Evolutionary conservation across 2,329 filamentous ascomycete species (phyloP), one percentile per base, ranked within the genome.

Genomic region (Sarocladium strictum): DNA sequence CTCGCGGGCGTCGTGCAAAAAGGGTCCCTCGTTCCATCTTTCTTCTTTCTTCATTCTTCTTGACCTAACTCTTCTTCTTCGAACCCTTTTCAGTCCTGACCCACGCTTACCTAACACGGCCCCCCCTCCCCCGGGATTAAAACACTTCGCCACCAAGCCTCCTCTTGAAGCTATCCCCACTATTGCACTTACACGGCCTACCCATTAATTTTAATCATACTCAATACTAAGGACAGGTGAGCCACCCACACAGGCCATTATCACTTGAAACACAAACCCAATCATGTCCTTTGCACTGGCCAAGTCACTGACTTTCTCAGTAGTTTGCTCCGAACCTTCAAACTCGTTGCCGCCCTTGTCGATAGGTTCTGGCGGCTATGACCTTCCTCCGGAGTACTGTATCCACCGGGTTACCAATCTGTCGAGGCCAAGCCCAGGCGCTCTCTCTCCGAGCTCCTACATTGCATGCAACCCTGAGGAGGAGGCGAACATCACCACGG

Each of bases 121-220:
- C 15, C 29, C 27, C 6, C 15, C 52, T n/a, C 26, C 21, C 9
- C 37, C 29, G 24, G 10, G 12, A 21, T 47, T 26, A 5, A 19
- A 7, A 21, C 19, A 43, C 19, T 23, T 43, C 23, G 10, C 37
- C 49, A 52, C 19, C 29, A 10, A 19, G 10, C 15, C 10, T 17
- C 21, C 26, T n/a, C 27, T 23, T 52, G 49, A 35, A 52, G 29
- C 33, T 26, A 37, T 53, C 50, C 17, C 43, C 43, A 47, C 43
- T 23, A 14, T 53, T 53, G 24, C n/a, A 53, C 50, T 37, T 40
- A 24, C 50, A 37, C 49, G 49, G 38, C 43, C 14, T 27, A 5
- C 24, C 17, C 35, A n/a, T 38, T 19, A n/a, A 5, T 38, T 19
- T n/a, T 38, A 19, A 5, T 38, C 35, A 9, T 38, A n/a, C 15